These are phyloP conservation scores for Lignosus rhinocerotis DNA, from an alignment of 1,284 basidiomycete species.

Conservation along the genomic window DNA sequence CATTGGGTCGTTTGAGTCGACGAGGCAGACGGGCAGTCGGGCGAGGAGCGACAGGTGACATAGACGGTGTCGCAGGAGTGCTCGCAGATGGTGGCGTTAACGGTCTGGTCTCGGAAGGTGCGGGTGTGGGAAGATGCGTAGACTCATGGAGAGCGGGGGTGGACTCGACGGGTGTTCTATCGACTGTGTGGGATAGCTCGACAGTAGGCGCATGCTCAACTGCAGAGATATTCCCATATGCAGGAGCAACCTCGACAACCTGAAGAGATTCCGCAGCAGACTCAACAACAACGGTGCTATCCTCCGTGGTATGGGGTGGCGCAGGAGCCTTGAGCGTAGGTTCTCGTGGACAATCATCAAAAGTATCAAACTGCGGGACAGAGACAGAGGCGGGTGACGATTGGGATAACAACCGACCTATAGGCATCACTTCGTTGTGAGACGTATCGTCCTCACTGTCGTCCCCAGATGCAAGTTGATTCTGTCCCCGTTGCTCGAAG, in stretches of 20 bases:
- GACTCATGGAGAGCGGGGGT: background rate
- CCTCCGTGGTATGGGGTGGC: background rate
- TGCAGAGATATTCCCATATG: background rate
- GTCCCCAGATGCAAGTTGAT: background rate
- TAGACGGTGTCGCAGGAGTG: background rate
- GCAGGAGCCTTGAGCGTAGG: no score
- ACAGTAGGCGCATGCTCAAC: background rate
- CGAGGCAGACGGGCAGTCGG: background rate
- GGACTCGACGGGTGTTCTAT: background rate
- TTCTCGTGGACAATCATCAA: no score
- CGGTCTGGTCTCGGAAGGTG: background rate
- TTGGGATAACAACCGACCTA: no score
- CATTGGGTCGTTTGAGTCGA: background rate
- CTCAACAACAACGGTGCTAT: background rate
- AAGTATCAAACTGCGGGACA: no score
- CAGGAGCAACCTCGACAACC: background rate
- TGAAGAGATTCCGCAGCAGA: background rate
- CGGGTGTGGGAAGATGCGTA: background rate
- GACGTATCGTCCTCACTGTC: background rate
- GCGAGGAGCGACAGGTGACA: background rate
- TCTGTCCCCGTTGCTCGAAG: no score
- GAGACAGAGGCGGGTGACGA: no score
- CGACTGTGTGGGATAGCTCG: no score
- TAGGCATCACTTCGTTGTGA: no score
- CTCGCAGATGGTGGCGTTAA: background rate